Evolutionary conservation across 2,329 filamentous ascomycete species (phyloP), one percentile per base, ranked within the genome.

Genomic region (Stemphylium vesicarium): DNA sequence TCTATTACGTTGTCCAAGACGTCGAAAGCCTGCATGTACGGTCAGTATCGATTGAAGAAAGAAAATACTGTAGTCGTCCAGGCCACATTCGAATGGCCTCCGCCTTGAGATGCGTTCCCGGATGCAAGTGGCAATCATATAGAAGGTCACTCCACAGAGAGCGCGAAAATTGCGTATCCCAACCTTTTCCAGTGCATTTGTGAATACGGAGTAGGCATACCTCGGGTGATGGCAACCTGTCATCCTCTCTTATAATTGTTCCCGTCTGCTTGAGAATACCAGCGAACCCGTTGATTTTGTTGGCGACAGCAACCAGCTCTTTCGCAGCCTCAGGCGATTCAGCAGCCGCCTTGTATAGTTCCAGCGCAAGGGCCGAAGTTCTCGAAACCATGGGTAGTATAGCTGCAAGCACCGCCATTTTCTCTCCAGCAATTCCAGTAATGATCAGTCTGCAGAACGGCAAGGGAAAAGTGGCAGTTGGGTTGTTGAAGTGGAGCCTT

Each of bases 261-360:
- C 73, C 74, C 16, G 76, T 60, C 47, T 78, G 74, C 57, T 77
- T 76, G 53, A 77, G 46, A 29, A 70, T 72, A 7, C 70, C 63
- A 38, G 70, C 69, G 40, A 77, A 71, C 35, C 66, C 65, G 56
- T 70, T 75, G 50, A 76, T 68, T n/a, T 63, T 59, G 47, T 62
- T 71, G 11, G 75, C 72, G n/a, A 73, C 57, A 24, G 53, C 60
- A 44, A 68, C 58, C 29, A 72, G 51, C 43, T 73, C 67, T 41
- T 57, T 66, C 29, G 70, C 64, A 20, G 65, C 63, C 49, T 57
- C 53, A 11, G 66, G 53, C 9, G 65, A 59, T 32, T 57, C 58
- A 36, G 67, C 62, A 54, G 67, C 70, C 32, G 72, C 54, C 39
- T 64, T 64, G 56, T 76, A 77, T 26, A 77, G 51, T 38, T 68